Evolutionary conservation across 768 basidiomycete genomes (phyloP), one percentile per base, ranked within the genome.

Genomic region (Termitomyces bulborhizus): DNA sequence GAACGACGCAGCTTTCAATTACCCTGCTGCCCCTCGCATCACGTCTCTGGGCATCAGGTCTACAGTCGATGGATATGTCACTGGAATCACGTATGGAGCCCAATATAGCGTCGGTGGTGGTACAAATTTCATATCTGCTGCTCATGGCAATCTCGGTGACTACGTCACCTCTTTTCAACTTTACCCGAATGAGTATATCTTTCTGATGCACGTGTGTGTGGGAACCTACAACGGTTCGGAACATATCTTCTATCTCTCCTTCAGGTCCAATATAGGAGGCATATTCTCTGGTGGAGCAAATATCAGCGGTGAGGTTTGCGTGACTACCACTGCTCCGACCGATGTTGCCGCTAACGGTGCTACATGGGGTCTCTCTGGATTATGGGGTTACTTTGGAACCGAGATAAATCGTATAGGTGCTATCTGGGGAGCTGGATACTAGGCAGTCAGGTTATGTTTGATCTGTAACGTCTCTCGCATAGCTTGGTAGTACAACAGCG

Each of bases 141-240:
- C 60, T 3, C 57, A 71, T 54, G 72, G 73, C 1, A 71, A 72
- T 6, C 62, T 67, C 16, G 73, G 73, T 16, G 73, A 72, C 27
- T 65, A 59, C 3, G 56, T 69, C 0, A 51, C 54, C 3, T 65
- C 71, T 1, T 59, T 74, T 21, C 60, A 63, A 5, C 59, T 73
- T 12, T 55, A 52, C 1, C 5, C 60, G 6, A 63, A 63, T 21
- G 71, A 74, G 51, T 55, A 51, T 31, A 51, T 71, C 24, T 61
- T 56, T 7, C 52, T 57, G 44, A 61, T 65, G 1, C 55, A 61
- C 11, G 60, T 66, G 2, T 73, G 71, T 57, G 65, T 61, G 12
- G 72, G 62, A 7, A 21, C 59, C 51, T 62, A 65, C 48, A 64
- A 60, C 47, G 59, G 48, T 45, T 57, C 59, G 16, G 71, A 70